A percentile compares a stretch with the other conserved stretches of the same genome.
These are phyloP conservation scores for Elongisporangium anandrum DNA, from an alignment of 352 stramenopile species.

Conservation along the genomic window DNA sequence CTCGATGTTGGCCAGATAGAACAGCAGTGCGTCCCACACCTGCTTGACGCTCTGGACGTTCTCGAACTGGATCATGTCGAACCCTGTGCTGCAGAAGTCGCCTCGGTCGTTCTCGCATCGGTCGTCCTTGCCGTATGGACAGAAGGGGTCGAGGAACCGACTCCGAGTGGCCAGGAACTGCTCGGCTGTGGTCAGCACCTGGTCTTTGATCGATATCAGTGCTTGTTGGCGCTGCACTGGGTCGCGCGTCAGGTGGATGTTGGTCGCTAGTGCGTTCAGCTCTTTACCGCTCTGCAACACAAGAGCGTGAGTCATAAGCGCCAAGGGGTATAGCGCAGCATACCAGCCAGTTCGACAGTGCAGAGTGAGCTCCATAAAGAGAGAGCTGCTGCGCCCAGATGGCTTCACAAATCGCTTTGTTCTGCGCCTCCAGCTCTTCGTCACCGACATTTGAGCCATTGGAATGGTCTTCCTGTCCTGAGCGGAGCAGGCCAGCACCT, in stretches of 20 bases:
- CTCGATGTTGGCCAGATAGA: conserved; percentile 55
- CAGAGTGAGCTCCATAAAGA: too few species aligned
- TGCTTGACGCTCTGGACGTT: conserved; percentile 28
- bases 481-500: too few species aligned
- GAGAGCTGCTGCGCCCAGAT: conserved; percentile 8
- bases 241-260: too few species aligned
- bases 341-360: too few species aligned
- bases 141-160: conserved; percentile 13
- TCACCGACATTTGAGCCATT: conserved; percentile 12
- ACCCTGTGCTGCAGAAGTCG: conserved; percentile 38
- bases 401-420: conserved; percentile 8
- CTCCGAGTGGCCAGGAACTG: conserved; percentile 19
- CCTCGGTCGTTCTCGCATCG: conserved; percentile 36
- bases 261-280: too few species aligned
- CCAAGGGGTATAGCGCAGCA: too few species aligned
- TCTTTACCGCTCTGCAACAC: too few species aligned
- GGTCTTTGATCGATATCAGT: conserved; percentile 16
- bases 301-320: too few species aligned
- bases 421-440: not conserved
- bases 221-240: not conserved
- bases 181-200: conserved; percentile 16
- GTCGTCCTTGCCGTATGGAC: conserved; percentile 21
- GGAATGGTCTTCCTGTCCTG: too few species aligned
- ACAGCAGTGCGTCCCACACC: conserved; percentile 44
- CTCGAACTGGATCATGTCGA: conserved; percentile 43